Conservation (phyloP, 805 yeast genomes). For the Phaffomyces antillensis region DNA sequence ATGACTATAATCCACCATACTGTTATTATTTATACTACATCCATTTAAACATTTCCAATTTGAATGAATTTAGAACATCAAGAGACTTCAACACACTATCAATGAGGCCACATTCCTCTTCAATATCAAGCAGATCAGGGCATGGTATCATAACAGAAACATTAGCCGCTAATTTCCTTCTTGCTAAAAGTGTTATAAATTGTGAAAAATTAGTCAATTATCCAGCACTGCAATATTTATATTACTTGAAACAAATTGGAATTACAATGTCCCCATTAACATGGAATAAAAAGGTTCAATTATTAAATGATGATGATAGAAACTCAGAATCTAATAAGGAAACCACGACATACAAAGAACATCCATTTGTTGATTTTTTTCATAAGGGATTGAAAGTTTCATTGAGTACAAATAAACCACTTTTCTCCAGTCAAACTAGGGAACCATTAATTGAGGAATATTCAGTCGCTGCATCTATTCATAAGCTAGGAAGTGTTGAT, state of each 20-base stretch:
- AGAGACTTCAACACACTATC: conserved; percentile 12
- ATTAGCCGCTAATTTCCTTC: conserved; percentile 17
- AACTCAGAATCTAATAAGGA: conserved; percentile 1
- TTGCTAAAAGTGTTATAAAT: conserved; percentile 19
- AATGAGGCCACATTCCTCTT: conserved; percentile 20
- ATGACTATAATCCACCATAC: conserved; percentile 32
- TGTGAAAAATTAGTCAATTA: conserved; percentile 20
- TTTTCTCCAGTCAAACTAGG: conserved; percentile 21
- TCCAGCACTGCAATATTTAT: conserved; percentile 20
- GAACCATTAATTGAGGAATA: conserved; percentile 26
- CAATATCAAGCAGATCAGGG: conserved; percentile 18
- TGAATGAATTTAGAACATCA: conserved; percentile 17
- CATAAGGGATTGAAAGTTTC: conserved; percentile 20
- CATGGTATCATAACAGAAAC: conserved; percentile 21
- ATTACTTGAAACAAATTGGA: conserved; percentile 23
- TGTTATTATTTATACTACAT: conserved; percentile 32
- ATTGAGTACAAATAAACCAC: conserved; percentile 20
- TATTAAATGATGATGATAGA: conserved; percentile 20
- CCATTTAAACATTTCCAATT: conserved; percentile 17
- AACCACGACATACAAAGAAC: conserved; percentile 13
- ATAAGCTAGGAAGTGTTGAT: conserved; percentile 21
- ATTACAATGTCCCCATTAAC: conserved; percentile 24
- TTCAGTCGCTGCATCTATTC: conserved; percentile 21
- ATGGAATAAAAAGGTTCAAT: conserved; percentile 23
- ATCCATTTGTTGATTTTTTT: conserved; percentile 21